Evolutionary conservation across 331 rosid species (phyloP).

Genomic region (Quercus tomentella): DNA sequence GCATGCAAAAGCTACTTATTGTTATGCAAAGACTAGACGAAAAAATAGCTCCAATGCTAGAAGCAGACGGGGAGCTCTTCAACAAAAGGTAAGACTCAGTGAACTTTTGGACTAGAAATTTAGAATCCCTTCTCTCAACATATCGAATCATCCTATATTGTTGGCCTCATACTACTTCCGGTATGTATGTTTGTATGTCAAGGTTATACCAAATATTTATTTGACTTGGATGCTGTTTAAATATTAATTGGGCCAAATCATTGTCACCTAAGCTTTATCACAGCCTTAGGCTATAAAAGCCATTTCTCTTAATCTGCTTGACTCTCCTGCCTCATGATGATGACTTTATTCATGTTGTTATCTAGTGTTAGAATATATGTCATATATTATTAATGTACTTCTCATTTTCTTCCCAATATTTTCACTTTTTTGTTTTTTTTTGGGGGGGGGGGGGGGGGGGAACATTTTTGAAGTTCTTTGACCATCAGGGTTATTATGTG

Average conservation of each 20-base stretch:
- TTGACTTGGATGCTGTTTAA: not conserved
- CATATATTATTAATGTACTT: not conserved
- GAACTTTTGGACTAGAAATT: not conserved
- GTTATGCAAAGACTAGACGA: slow-evolving; percentile 94
- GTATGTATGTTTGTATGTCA: not conserved
- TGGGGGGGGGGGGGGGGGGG: too few relatives aligned
- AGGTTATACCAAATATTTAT: not conserved
- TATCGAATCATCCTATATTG: not conserved
- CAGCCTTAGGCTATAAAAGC: not conserved
- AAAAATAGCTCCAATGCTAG: slow-evolving; percentile 85
- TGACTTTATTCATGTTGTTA: not conserved
- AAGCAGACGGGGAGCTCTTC: slow-evolving; percentile 89
- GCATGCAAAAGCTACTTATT: slow-evolving; percentile 91
- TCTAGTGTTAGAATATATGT: not conserved
- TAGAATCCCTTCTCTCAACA: not conserved
- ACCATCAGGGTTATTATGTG: too few relatives aligned
- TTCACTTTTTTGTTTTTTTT: not conserved
- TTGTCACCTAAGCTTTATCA: not conserved
- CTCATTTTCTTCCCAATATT: not conserved
- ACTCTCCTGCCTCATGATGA: not conserved
- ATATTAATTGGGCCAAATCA: not conserved
- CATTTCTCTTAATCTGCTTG: not conserved
- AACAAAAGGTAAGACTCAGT: slow-evolving; percentile 54
- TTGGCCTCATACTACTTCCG: not conserved
- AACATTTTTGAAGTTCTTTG: too few relatives aligned